These are phyloP conservation scores for Rhizopogon vulgaris DNA, from an alignment of 768 basidiomycete species.

Conservation along the genomic window DNA sequence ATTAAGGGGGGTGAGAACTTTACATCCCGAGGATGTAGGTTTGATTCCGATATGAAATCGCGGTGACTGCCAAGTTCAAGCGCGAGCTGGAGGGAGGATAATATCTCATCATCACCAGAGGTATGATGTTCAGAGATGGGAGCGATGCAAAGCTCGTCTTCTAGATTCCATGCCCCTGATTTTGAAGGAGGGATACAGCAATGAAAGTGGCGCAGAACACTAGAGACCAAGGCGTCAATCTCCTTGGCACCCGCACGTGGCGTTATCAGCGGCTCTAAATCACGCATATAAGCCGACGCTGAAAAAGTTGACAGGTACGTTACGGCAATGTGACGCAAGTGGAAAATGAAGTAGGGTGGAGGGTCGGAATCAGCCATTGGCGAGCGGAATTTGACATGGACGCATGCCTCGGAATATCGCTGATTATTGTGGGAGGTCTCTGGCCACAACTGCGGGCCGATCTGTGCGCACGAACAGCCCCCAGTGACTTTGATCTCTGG, in stretches of 20 bases:
- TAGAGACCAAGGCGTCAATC: constrained; percentile 40
- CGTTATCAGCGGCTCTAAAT: constrained; percentile 9
- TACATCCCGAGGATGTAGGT: constrained; percentile 20
- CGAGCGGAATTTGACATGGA: constrained; percentile 25
- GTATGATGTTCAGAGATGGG: constrained; percentile 9
- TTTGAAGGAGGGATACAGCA: constrained; percentile 25
- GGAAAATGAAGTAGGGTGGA: constrained; percentile 24
- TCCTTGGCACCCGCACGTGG: constrained; percentile 10
- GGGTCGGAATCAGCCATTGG: constrained; percentile 24
- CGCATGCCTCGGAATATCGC: constrained; percentile 8
- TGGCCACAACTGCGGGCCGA: constrained; percentile 10
- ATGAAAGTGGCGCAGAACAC: constrained; percentile 36
- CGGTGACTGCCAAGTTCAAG: constrained; percentile 22
- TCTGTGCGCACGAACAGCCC: constrained; percentile 39
- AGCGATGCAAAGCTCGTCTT: constrained; percentile 18
- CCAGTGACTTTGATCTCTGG: constrained; percentile 39
- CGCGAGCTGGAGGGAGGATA: constrained; percentile 16
- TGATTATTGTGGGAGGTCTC: constrained; percentile 1
- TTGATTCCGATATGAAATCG: constrained; percentile 17
- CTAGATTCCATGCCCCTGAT: constrained; percentile 22
- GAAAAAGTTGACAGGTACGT: constrained; percentile 37
- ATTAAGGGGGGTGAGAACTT: constrained; percentile 7
- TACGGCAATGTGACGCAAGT: constrained; percentile 43
- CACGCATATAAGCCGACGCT: constrained; percentile 21
- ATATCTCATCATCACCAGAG: constrained; percentile 1